phyloP scores from a whole-genome alignment of 306 rosid species.

The Begonia fuchsioides region DNA sequence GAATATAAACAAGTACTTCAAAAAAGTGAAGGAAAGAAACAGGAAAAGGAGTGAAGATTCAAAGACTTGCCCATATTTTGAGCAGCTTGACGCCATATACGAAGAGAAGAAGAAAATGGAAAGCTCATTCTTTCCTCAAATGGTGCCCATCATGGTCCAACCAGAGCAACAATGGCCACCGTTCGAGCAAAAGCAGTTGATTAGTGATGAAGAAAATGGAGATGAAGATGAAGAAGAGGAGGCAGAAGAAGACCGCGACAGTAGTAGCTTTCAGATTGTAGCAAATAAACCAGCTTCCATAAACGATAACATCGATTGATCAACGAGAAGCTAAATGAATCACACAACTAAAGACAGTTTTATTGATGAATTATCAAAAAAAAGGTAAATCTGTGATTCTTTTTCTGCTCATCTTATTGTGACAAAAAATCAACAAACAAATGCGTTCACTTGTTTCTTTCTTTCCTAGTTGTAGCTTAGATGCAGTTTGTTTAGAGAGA shows the following conservation, averaged over 20 bases:
- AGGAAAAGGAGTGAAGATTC: slow-evolving; percentile 76
- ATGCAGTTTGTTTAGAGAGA: background rate
- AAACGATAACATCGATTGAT: background rate
- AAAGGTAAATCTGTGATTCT: background rate
- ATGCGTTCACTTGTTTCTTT: background rate
- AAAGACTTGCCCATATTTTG: slow-evolving; percentile 83
- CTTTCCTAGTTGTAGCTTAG: background rate
- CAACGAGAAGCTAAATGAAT: background rate
- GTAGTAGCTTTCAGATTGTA: background rate
- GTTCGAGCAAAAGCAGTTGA: slow-evolving; percentile 1
- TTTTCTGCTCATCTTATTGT: background rate
- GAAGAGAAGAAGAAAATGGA: slow-evolving; percentile 36
- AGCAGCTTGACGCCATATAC: slow-evolving; percentile 56
- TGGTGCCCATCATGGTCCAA: slow-evolving; percentile 61
- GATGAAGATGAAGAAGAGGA: background rate
- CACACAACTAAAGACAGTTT: background rate
- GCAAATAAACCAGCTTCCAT: background rate
- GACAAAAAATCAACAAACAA: background rate
- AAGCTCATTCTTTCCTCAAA: slow-evolving; percentile 8
- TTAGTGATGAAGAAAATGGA: background rate
- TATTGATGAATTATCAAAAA: background rate
- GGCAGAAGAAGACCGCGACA: background rate
- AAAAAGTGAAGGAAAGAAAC: slow-evolving; percentile 87
- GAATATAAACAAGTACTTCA: slow-evolving; percentile 95
- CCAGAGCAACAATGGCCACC: slow-evolving; percentile 99